phyloP scores from a whole-genome alignment of 257 asterid species.

The Capsicum baccatum region DNA sequence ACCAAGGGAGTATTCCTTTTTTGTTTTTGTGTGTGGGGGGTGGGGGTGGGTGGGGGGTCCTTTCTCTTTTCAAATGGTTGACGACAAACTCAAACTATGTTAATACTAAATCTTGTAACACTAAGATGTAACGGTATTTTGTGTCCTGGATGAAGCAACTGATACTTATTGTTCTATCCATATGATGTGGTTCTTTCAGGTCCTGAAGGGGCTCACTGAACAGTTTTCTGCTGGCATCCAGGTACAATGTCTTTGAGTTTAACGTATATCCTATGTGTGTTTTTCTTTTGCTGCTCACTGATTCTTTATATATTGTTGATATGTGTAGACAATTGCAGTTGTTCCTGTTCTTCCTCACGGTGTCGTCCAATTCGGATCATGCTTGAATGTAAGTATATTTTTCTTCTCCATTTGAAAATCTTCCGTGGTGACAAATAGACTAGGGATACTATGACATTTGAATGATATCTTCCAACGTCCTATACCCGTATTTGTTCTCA shows the following conservation, averaged over 20 bases:
- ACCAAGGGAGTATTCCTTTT: not conserved
- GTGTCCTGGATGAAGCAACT: not conserved
- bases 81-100: not conserved
- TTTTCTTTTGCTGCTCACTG: not conserved
- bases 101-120: not conserved
- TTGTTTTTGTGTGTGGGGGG: not conserved
- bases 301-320: not conserved
- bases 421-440: not conserved
- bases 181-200: slow-evolving; percentile 45
- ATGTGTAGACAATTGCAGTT: slow-evolving; percentile 77
- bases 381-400: slow-evolving; percentile 45
- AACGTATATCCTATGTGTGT: not conserved
- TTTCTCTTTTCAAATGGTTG: not conserved
- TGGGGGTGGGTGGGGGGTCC: not conserved
- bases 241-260: slow-evolving; percentile 47
- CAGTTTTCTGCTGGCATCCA: slow-evolving; percentile 93
- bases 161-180: slow-evolving; percentile 6
- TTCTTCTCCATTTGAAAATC: not conserved
- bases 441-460: not conserved
- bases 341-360: slow-evolving; percentile 94
- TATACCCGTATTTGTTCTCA: not conserved
- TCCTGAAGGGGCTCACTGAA: slow-evolving; percentile 64
- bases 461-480: not conserved
- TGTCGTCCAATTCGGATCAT: slow-evolving; percentile 89
- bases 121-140: not conserved